A percentile compares a stretch with the other conserved stretches of the same genome.
phyloP scores from a whole-genome alignment of 352 stramenopile genomes.

The Thalassiosira mediterranea region DNA sequence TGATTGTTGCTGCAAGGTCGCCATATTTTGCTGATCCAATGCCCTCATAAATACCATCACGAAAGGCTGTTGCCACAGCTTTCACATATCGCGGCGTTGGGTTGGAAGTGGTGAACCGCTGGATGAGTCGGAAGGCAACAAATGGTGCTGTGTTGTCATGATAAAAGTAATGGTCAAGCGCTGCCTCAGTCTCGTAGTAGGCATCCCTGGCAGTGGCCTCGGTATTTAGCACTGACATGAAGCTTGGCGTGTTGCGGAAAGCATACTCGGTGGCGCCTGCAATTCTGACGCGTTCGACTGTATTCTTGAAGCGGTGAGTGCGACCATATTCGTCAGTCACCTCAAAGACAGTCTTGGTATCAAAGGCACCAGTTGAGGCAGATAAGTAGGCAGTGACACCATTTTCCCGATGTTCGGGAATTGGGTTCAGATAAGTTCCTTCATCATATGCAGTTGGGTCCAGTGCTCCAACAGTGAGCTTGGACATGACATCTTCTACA shows the following conservation, averaged over 20 bases:
- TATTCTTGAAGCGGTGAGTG: slow-evolving; percentile 59
- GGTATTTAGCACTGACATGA: slow-evolving; percentile 67
- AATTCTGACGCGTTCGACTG: slow-evolving; percentile 51
- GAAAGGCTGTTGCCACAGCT: slow-evolving; percentile 12
- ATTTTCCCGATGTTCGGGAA: slow-evolving; percentile 39
- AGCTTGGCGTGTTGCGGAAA: slow-evolving; percentile 77
- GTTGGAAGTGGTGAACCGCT: slow-evolving; percentile 77
- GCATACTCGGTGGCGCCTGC: slow-evolving; percentile 42
- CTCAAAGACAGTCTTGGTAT: slow-evolving; percentile 63
- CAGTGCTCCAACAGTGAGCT: slow-evolving; percentile 56
- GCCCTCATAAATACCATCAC: slow-evolving; percentile 47
- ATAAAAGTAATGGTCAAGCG: slow-evolving; percentile 69
- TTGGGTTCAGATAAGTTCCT: slow-evolving; percentile 35
- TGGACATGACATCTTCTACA: slow-evolving; percentile 56
- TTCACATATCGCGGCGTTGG: slow-evolving; percentile 72
- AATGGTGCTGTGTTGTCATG: slow-evolving; percentile 83
- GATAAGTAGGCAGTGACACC: slow-evolving; percentile 53
- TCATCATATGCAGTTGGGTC: slow-evolving; percentile 42
- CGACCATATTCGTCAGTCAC: slow-evolving; percentile 56
- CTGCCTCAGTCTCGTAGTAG: slow-evolving; percentile 75
- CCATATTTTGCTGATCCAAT: slow-evolving; percentile 65
- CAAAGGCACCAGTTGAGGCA: slow-evolving; percentile 24
- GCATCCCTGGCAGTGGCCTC: slow-evolving; percentile 60
- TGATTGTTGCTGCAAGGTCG: slow-evolving; percentile 71
- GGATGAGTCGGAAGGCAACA: slow-evolving; percentile 70